phyloP scores from a whole-genome alignment of 331 rosid genomes.

The Malus hybrid region DNA sequence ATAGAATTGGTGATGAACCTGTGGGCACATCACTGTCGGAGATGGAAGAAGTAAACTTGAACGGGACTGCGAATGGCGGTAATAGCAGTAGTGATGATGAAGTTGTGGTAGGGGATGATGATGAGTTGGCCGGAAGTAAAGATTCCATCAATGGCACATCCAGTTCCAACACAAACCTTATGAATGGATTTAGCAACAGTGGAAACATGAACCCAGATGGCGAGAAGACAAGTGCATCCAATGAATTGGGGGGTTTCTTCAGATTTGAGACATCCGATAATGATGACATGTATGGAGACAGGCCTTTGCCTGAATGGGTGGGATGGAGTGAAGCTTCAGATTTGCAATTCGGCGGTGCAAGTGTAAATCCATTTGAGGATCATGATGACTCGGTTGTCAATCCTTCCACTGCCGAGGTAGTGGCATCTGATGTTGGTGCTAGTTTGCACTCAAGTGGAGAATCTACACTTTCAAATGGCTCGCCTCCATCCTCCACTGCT shows the following conservation, averaged over 20 bases:
- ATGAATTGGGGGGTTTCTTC: constrained; percentile 81
- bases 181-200: constrained; percentile 43
- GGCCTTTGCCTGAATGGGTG: constrained; percentile 88
- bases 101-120: constrained; percentile 92
- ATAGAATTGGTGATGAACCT: constrained; percentile 50
- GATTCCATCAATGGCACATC: constrained; percentile 45
- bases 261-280: constrained; percentile 69
- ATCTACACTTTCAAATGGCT: constrained; percentile 57
- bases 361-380: constrained; percentile 79
- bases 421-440: constrained; percentile 32
- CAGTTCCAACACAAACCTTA: constrained; percentile 42
- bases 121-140: constrained; percentile 59
- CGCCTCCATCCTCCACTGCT: constrained; percentile 36
- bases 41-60: constrained; percentile 85
- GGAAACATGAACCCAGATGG: constrained; percentile 37
- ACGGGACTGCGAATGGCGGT: constrained; percentile 63
- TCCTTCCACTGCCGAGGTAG: constrained; percentile 30
- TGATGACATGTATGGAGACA: constrained; percentile 59
- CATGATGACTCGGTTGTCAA: constrained; percentile 34
- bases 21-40: constrained; percentile 62
- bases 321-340: constrained; percentile 81
- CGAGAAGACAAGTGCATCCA: constrained; percentile 39
- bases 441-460: constrained; percentile 38
- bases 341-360: constrained; percentile 57
- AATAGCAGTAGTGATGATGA: constrained; percentile 87